These are phyloP conservation scores for Aspergillus mulundensis DNA, from an alignment of 495 filamentous ascomycete species.

Conservation along the genomic window DNA sequence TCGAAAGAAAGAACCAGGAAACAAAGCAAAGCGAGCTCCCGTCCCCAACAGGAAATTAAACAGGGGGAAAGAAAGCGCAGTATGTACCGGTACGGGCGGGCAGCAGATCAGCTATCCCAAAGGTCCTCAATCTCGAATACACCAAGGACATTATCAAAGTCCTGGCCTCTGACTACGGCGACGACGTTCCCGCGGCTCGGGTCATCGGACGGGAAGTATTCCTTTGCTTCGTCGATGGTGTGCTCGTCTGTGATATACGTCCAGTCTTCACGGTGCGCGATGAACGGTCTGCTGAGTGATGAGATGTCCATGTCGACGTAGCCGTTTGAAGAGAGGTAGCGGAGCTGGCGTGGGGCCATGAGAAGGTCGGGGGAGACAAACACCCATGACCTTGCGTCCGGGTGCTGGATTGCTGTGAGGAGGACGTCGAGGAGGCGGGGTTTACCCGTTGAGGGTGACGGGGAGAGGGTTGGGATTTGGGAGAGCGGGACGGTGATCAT, in stretches of 20 bases:
- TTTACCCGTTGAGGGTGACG: conserved; percentile 21
- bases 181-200: conserved; percentile 18
- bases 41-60: no score
- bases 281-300: no score
- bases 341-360: conserved; percentile 34
- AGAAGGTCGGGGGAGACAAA: conserved; percentile 32
- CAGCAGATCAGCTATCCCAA: conserved; percentile 18
- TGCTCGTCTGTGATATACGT: conserved; percentile 31
- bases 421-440: conserved; percentile 39
- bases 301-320: conserved; percentile 34
- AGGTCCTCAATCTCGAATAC: conserved; percentile 37
- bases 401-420: conserved; percentile 43
- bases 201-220: conserved; percentile 16
- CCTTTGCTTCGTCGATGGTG: conserved; percentile 26
- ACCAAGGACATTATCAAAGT: conserved; percentile 27
- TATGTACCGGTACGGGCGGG: no score
- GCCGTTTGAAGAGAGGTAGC: conserved; percentile 28
- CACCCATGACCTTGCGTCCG: conserved; percentile 44
- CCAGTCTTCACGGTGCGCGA: no score
- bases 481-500: conserved; percentile 26
- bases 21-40: not conserved
- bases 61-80: no score
- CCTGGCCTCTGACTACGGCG: conserved; percentile 29
- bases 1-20: not conserved
- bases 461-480: conserved; percentile 37